These are phyloP conservation scores for Tarenaya hassleriana DNA, from an alignment of 345 rosid genomes.

Conservation along the genomic window DNA sequence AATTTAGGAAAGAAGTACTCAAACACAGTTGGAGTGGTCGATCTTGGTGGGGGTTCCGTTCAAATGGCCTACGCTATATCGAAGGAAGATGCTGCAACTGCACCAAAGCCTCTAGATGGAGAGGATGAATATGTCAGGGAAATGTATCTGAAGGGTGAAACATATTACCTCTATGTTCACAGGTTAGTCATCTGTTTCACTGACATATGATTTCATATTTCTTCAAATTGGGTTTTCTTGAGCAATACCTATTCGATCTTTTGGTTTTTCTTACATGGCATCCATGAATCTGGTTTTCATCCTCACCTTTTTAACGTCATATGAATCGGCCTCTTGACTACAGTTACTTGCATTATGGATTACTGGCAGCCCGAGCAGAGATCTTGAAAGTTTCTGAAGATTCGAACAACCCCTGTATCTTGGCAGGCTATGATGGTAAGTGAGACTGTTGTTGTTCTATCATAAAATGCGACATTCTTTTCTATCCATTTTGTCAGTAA, in stretches of 20 bases:
- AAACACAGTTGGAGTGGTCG: constrained; percentile 92
- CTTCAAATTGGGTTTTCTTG: background rate
- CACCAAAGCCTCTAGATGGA: constrained; percentile 58
- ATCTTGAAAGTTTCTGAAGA: constrained; percentile 64
- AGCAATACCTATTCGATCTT: constrained; percentile 14
- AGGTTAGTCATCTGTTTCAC: constrained; percentile 43
- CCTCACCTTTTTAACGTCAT: background rate
- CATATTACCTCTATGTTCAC: constrained; percentile 89
- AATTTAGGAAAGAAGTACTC: constrained; percentile 66
- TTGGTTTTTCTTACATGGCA: background rate
- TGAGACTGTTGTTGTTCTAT: background rate
- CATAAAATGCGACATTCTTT: background rate
- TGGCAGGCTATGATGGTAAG: constrained; percentile 73
- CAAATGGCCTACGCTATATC: constrained; percentile 99
- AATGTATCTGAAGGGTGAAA: constrained; percentile 72
- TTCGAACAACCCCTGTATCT: constrained; percentile 71
- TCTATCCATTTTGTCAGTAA: constrained; percentile 3
- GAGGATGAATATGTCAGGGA: constrained; percentile 78
- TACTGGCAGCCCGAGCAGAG: constrained; percentile 95
- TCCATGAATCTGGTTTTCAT: background rate
- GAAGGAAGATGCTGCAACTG: constrained; percentile 62
- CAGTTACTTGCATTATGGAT: constrained; percentile 91
- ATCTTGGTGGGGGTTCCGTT: constrained; percentile 99
- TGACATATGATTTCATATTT: background rate
- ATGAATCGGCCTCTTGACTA: constrained; percentile 14